phyloP scores from a whole-genome alignment of 768 basidiomycete genomes.

The Coprinellus micaceus region DNA sequence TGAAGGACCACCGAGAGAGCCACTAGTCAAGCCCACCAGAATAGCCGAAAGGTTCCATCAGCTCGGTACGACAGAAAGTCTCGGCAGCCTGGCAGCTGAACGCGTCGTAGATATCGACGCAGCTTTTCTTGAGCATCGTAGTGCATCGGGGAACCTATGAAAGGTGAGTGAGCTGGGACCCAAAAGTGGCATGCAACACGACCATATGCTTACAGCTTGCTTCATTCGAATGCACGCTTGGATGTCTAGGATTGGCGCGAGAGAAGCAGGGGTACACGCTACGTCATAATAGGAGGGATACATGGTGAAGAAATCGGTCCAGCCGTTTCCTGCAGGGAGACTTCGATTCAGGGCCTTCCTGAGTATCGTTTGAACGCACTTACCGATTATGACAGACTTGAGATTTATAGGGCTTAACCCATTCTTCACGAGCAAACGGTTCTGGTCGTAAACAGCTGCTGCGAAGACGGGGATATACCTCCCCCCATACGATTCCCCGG shows the following conservation, averaged over 20 bases:
- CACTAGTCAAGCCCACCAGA: too few relatives aligned
- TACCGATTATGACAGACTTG: constrained; percentile 65
- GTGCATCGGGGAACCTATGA: constrained; percentile 65
- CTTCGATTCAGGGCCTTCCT: too few relatives aligned
- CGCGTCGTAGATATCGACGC: constrained; percentile 63
- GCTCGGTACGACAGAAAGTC: constrained; percentile 56
- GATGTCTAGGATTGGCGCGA: constrained; percentile 43
- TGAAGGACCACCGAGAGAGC: too few relatives aligned
- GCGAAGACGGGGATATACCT: constrained; percentile 74
- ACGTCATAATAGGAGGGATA: constrained; percentile 42
- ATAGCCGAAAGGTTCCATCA: constrained; percentile 45
- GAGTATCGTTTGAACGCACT: constrained; percentile 11
- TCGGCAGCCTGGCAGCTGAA: constrained; percentile 67
- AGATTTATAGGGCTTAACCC: constrained; percentile 62
- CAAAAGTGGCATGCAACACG: too few relatives aligned
- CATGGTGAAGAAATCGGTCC: constrained; percentile 53
- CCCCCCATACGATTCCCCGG: constrained; percentile 79
- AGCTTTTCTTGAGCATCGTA: constrained; percentile 50
- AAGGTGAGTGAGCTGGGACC: not conserved
- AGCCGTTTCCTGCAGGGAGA: constrained; percentile 49
- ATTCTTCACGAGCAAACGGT: constrained; percentile 46
- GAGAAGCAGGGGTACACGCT: constrained; percentile 49
- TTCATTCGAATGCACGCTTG: constrained; percentile 58
- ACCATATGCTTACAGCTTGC: constrained; percentile 39
- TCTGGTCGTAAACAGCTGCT: constrained; percentile 72